Evolutionary conservation across 306 rosid genomes (phyloP).

Genomic region (Arachis stenosperma): DNA sequence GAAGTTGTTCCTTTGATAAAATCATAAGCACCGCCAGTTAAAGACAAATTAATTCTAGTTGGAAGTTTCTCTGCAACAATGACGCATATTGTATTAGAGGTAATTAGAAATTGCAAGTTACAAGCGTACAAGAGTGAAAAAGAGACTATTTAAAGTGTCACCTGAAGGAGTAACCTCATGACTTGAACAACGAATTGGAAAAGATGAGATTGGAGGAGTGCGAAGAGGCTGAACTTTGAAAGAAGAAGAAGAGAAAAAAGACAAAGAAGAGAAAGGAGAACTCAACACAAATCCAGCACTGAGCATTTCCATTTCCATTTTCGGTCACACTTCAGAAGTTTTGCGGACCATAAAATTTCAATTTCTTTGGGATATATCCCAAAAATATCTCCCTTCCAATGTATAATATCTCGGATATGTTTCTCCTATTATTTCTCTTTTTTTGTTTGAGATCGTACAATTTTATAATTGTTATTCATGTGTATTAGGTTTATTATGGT

Average conservation of each 20-base stretch:
- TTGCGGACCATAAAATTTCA: background rate
- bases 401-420: background rate
- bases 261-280: background rate
- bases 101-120: background rate
- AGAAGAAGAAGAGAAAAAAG: background rate
- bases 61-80: conserved; percentile 49
- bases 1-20: conserved; percentile 66
- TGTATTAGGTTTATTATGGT: too few species aligned
- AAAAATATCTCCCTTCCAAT: background rate
- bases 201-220: background rate
- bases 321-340: background rate
- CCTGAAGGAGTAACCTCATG: conserved; percentile 26
- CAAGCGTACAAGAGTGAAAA: background rate
- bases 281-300: conserved; percentile 2
- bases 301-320: conserved; percentile 24
- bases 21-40: conserved; percentile 77
- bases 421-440: too few species aligned
- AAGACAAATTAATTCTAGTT: conserved; percentile 37
- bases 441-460: too few species aligned
- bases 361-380: background rate
- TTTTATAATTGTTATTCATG: too few species aligned
- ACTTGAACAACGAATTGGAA: conserved; percentile 38
- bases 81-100: background rate
- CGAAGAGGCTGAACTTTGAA: background rate
- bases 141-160: background rate